Base-by-base conservation (phyloP, 768 basidiomycete species). In the Leucosporidium creatinivorum region DNA sequence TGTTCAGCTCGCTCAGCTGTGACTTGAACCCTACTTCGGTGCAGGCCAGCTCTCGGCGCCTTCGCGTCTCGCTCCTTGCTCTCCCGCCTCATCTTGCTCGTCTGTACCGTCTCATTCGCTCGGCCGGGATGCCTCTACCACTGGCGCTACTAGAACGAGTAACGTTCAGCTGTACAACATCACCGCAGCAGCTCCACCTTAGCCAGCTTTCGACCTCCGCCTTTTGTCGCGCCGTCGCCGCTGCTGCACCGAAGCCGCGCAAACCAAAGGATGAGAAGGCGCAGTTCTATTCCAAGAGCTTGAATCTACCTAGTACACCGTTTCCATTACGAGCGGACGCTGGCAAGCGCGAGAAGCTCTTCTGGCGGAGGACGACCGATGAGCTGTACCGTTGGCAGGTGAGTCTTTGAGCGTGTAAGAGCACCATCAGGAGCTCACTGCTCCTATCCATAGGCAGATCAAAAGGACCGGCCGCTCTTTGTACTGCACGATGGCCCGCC, bases 401-500 rank as follows among this genome's bases (percentile, higher is more conserved):
- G 61, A 61, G 74, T 26, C 17, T 54, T n/a, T 30, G 33, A 18
- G 19, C 26, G 18, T 60, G 31, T 39, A 10, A 28, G 63, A 19
- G 6, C 21, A 39, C 44, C 26, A 5, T 23, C 50, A 31, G n/a
- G 23, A 21, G 4, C 26, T 31, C 28, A 39, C 52, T 9, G 28
- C 7, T 17, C 17, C 3, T 21, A 21, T 55, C 2, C 0, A 21
- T 64, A 93, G 91, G 83, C 81, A 79, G 80, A 85, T 68, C 85
- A 89, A 74, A 84, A 81, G 18, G 80, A 82, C 44, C 84, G 89
- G 4, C 84, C 86, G 1, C 75, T 85, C 36, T 98, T 93, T 74
- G 87, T 96, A 18, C 81, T 93, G 61, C 93, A 94, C 72, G 94
- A 99, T 77, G 96, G 94, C 0, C 94, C 94, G 39, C 96, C 96